Evolutionary conservation across 208 protist genomes (phyloP).

Genomic region (Leishmania turanica): DNA sequence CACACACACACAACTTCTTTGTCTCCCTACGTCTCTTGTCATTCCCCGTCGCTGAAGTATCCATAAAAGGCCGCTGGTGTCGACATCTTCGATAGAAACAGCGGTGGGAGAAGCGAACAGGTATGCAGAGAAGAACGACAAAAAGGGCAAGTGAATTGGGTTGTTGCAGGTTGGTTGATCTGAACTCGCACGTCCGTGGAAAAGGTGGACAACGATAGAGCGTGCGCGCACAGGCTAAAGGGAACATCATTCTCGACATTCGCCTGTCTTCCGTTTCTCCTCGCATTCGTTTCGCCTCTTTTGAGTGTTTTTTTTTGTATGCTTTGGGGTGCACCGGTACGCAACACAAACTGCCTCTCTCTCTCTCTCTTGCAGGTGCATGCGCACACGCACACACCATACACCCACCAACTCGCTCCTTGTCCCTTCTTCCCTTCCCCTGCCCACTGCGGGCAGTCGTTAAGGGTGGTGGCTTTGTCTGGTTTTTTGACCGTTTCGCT

Average conservation of each 20-base stretch:
- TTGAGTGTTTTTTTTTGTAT: neutral
- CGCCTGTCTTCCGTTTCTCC: neutral
- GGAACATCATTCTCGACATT: neutral
- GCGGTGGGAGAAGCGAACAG: neutral
- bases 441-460: neutral
- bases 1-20: neutral
- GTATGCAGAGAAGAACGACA: neutral
- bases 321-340: neutral
- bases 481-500: neutral
- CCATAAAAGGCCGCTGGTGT: neutral
- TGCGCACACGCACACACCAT: neutral
- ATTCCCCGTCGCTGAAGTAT: neutral
- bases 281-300: neutral
- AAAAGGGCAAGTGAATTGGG: neutral
- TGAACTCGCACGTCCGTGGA: neutral
- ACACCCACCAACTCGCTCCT: neutral
- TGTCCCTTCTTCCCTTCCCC: neutral
- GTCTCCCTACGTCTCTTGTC: neutral
- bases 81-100: neutral
- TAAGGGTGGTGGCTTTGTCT: neutral
- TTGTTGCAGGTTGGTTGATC: no score
- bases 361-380: neutral
- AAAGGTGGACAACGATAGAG: neutral
- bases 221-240: neutral
- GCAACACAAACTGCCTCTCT: neutral